A percentile compares a stretch with the other conserved stretches of the same genome.
Conservation (phyloP, 2,329 filamentous ascomycete species). For the Fusarium euwallaceae region DNA sequence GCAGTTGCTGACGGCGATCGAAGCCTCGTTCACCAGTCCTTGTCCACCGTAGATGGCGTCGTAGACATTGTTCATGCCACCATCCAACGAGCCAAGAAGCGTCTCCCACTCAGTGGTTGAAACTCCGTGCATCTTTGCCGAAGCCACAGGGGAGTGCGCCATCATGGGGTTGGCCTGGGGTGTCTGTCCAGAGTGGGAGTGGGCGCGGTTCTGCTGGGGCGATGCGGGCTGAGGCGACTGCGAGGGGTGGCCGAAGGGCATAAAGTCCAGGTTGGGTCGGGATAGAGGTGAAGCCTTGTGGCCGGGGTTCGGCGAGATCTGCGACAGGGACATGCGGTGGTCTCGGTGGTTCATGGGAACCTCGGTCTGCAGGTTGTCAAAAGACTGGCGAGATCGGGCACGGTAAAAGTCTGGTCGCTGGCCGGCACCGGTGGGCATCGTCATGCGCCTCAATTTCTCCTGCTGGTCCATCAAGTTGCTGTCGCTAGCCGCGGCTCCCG, state of each 20-base stretch:
- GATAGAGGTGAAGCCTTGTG: conserved; percentile 35
- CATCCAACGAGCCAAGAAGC: conserved; percentile 82
- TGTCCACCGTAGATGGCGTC: conserved; percentile 83
- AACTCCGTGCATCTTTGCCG: conserved; percentile 58
- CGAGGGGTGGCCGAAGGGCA: conserved; percentile 63
- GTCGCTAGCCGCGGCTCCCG: conserved; percentile 63
- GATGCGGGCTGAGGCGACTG: conserved; percentile 65
- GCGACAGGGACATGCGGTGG: conserved; percentile 63
- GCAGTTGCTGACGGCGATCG: conserved; percentile 56
- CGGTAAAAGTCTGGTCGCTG: conserved; percentile 56
- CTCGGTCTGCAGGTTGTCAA: conserved; percentile 59
- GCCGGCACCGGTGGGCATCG: conserved; percentile 59
- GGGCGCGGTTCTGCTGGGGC: conserved; percentile 59
- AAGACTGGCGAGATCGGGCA: conserved; percentile 61
- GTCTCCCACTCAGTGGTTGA: conserved; percentile 85
- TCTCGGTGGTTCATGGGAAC: conserved; percentile 54
- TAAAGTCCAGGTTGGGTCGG: conserved; percentile 69
- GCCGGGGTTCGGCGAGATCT: conserved; percentile 54
- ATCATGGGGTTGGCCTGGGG: conserved; percentile 46
- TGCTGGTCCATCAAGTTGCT: conserved; percentile 67
- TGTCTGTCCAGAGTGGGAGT: conserved; percentile 41
- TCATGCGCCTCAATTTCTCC: conserved; percentile 70
- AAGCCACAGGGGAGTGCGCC: conserved; percentile 33
- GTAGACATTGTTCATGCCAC: conserved; percentile 85
- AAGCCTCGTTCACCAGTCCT: conserved; percentile 60